Conservation (phyloP, 306 rosid species). For the Trifolium fragiferum region DNA sequence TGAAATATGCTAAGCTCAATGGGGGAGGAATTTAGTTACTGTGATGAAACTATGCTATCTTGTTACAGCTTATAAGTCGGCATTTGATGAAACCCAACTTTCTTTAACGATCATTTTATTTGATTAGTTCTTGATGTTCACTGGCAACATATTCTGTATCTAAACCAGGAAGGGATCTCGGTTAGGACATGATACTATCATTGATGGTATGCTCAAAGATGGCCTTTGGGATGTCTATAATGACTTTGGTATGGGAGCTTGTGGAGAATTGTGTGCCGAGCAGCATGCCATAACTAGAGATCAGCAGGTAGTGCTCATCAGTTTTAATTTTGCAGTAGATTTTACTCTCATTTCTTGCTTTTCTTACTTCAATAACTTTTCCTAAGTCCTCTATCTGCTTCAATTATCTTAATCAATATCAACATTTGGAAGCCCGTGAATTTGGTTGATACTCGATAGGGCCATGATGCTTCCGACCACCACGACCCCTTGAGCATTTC, state of each 20-base stretch:
- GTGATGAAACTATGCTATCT: slow-evolving; percentile 7
- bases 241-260: slow-evolving; percentile 84
- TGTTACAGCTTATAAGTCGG: slow-evolving; percentile 27
- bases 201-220: slow-evolving; percentile 94
- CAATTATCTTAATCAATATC: slow-evolving; percentile 8
- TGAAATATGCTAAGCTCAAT: slow-evolving; percentile 1
- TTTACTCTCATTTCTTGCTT: slow-evolving; percentile 9
- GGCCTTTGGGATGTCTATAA: slow-evolving; percentile 98
- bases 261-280: slow-evolving; percentile 88
- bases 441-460: neutral
- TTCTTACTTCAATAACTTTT: slow-evolving; percentile 13
- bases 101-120: slow-evolving; percentile 5
- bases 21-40: slow-evolving; percentile 17
- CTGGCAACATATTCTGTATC: slow-evolving; percentile 21
- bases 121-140: slow-evolving; percentile 29
- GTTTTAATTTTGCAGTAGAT: slow-evolving; percentile 10
- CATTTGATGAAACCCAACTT: slow-evolving; percentile 13
- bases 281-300: slow-evolving; percentile 70
- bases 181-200: slow-evolving; percentile 78
- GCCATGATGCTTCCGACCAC: neutral
- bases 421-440: neutral
- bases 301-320: slow-evolving; percentile 71
- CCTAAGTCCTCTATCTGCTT: slow-evolving; percentile 15
- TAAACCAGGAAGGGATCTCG: slow-evolving; percentile 83
- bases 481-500: neutral